These are phyloP conservation scores for Melastoma malabathricum DNA, from an alignment of 345 rosid species.

Conservation along the genomic window DNA sequence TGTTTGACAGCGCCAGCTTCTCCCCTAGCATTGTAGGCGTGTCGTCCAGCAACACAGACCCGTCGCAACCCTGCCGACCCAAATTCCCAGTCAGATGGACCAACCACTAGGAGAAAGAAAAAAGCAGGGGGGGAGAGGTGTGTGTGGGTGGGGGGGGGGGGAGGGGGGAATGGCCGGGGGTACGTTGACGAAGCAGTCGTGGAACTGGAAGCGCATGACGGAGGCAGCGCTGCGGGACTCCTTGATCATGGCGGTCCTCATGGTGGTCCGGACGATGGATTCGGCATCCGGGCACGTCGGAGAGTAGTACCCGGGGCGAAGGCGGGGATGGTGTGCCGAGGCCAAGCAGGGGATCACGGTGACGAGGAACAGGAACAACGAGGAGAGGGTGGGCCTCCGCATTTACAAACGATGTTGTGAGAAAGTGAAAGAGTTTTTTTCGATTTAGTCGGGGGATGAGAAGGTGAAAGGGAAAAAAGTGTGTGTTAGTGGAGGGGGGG, in stretches of 20 bases:
- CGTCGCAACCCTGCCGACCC: constrained; percentile 67
- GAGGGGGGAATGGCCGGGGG: not conserved
- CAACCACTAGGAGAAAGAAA: not conserved
- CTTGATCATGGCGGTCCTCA: constrained; percentile 41
- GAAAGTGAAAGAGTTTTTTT: too few species aligned
- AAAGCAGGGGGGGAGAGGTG: too few species aligned
- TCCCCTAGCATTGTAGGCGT: constrained; percentile 71
- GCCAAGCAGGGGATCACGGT: constrained; percentile 12
- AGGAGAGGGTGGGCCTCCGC: not conserved
- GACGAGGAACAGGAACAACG: constrained; percentile 2
- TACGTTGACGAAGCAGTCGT: constrained; percentile 91
- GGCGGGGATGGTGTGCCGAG: constrained; percentile 16
- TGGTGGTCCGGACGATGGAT: constrained; percentile 36
- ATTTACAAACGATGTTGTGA: too few species aligned
- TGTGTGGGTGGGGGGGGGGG: too few species aligned
- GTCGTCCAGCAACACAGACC: constrained; percentile 70
- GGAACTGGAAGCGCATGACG: constrained; percentile 94
- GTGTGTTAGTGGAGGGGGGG: too few species aligned
- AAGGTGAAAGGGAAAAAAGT: too few species aligned
- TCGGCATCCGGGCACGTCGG: constrained; percentile 75
- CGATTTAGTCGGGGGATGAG: too few species aligned
- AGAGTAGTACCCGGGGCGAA: constrained; percentile 54
- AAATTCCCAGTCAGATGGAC: not conserved
- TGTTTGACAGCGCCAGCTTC: constrained; percentile 66
- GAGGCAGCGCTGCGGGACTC: constrained; percentile 84